These are phyloP conservation scores for Scenedesmus sp. DNA, from an alignment of 163 green algal species.

Conservation along the genomic window DNA sequence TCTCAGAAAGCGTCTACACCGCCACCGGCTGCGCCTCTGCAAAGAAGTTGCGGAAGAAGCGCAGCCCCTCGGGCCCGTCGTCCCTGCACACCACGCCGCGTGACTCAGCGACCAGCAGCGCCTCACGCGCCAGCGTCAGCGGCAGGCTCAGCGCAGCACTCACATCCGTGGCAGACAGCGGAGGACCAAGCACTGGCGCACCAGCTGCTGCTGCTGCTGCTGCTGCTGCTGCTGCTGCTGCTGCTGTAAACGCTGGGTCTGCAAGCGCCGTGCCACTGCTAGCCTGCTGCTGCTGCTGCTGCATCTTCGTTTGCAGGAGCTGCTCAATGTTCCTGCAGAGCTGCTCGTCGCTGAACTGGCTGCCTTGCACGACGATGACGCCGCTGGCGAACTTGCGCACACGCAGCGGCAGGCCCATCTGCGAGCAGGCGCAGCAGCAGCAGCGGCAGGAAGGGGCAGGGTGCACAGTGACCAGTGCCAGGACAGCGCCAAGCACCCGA, in stretches of 20 bases:
- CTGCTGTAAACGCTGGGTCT: no score
- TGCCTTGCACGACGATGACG: slow-evolving; percentile 75
- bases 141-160: slow-evolving; percentile 69
- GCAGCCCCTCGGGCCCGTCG: slow-evolving; percentile 85
- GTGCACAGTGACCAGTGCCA: background rate
- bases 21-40: slow-evolving; percentile 48
- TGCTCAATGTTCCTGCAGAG: slow-evolving; percentile 61
- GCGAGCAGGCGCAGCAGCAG: slow-evolving; percentile 26
- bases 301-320: slow-evolving; percentile 51
- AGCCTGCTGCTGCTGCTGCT: background rate
- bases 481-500: background rate
- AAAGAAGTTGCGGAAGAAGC: slow-evolving; percentile 95
- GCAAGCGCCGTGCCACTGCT: background rate
- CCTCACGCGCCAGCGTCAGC: slow-evolving; percentile 84
- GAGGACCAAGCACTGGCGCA: slow-evolving; percentile 56
- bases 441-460: background rate
- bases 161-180: slow-evolving; percentile 66
- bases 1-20: no score
- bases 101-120: slow-evolving; percentile 86
- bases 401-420: slow-evolving; percentile 63
- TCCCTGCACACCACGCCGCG: slow-evolving; percentile 90
- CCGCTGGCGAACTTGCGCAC: slow-evolving; percentile 75
- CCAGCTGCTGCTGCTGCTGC: slow-evolving; percentile 3
- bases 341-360: slow-evolving; percentile 66
- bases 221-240: background rate